A percentile compares a stretch with the other conserved stretches of the same genome.
These are phyloP conservation scores for Trichomonascaceae sp. DNA, from an alignment of 1,139 yeast species.

Conservation along the genomic window DNA sequence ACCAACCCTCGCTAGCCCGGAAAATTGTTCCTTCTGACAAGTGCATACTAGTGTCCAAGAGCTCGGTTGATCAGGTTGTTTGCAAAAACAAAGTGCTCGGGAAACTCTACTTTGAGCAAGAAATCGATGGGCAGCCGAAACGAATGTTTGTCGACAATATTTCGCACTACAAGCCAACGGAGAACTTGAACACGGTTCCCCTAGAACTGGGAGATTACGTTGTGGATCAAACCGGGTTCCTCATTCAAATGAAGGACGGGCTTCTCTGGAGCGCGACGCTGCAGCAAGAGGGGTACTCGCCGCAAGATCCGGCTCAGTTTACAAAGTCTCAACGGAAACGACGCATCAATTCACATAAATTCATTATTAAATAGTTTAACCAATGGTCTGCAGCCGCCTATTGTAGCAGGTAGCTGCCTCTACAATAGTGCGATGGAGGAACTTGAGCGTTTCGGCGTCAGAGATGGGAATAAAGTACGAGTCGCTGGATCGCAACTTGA, in stretches of 20 bases:
- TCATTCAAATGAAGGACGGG: conserved; percentile 8
- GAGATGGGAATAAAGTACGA: conserved; percentile 67
- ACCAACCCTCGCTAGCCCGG: conserved; percentile 41
- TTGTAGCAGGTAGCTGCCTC: conserved; percentile 74
- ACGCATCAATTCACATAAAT: conserved; percentile 4
- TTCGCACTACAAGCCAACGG: too few relatives aligned
- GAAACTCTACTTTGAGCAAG: conserved; percentile 37
- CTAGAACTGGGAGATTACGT: too few relatives aligned
- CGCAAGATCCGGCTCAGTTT: conserved; percentile 7
- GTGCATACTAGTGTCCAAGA: conserved; percentile 34
- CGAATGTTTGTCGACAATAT: neutral
- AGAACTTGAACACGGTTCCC: too few relatives aligned
- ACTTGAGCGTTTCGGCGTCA: conserved; percentile 49
- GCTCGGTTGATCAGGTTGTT: conserved; percentile 30
- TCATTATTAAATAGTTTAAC: conserved; percentile 4
- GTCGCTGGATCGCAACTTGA: conserved; percentile 25
- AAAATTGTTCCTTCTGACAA: conserved; percentile 35
- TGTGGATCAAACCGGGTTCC: conserved; percentile 4
- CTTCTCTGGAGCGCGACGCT: conserved; percentile 5
- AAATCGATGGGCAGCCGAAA: conserved; percentile 10
- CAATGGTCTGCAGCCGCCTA: conserved; percentile 21
- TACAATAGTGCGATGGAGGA: conserved; percentile 60
- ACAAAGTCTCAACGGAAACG: conserved; percentile 7
- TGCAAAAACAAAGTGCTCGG: conserved; percentile 47
- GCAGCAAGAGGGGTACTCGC: conserved; percentile 9